Evolutionary conservation across 2,329 filamentous ascomycete genomes (phyloP).

Genomic region (Fusarium nisikadoi): DNA sequence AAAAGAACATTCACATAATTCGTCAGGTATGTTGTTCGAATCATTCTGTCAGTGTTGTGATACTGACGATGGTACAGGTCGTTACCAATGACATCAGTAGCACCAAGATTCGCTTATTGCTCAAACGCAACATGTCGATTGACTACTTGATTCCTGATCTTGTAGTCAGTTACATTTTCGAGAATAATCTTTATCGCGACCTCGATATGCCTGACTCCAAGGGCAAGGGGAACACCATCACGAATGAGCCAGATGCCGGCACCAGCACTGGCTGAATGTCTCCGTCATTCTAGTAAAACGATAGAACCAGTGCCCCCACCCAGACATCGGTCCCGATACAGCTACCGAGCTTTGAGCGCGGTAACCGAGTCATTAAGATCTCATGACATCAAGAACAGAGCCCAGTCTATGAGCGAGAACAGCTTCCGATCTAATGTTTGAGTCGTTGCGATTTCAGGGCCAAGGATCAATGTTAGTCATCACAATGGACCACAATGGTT

Average conservation of each 20-base stretch:
- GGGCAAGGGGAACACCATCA: conserved; percentile 38
- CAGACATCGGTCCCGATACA: conserved; percentile 2
- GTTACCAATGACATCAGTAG: conserved; percentile 89
- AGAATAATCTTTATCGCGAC: conserved; percentile 73
- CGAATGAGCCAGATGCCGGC: conserved; percentile 26
- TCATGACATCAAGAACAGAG: conserved; percentile 12
- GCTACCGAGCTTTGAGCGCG: conserved; percentile 9
- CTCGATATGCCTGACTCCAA: conserved; percentile 44
- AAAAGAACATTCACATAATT: conserved; percentile 88
- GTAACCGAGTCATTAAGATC: conserved; percentile 12
- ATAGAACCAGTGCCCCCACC: conserved; percentile 11
- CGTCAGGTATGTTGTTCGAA: conserved; percentile 55
- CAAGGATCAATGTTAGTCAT: conserved; percentile 26
- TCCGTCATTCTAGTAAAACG: neutral
- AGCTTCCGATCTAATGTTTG: conserved; percentile 14
- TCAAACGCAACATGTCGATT: conserved; percentile 84
- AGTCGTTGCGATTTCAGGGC: conserved; percentile 11
- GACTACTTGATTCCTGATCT: conserved; percentile 76
- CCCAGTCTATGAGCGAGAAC: conserved; percentile 9
- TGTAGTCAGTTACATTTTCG: conserved; percentile 79
- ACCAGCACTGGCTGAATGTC: conserved; percentile 45
- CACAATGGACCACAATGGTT: conserved; percentile 5
- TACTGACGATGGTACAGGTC: conserved; percentile 52
- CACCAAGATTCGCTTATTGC: conserved; percentile 82
- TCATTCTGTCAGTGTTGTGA: neutral